Conservation (phyloP, 2,329 filamentous ascomycete species). For the Diaporthe humulicola region DNA sequence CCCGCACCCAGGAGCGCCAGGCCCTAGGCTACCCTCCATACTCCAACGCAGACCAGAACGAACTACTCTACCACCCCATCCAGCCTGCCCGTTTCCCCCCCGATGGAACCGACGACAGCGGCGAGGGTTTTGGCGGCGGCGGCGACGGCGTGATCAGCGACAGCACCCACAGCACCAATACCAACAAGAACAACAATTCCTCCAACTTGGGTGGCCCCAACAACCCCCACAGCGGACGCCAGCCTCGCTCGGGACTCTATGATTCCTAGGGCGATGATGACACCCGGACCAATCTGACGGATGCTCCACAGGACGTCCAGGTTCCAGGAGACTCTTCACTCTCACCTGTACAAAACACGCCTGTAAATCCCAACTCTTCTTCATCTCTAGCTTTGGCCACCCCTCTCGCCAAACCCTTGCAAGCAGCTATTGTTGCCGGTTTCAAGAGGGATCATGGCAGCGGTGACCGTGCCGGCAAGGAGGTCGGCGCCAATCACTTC, state of each 20-base stretch:
- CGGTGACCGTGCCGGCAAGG: background rate
- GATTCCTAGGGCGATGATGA: conserved; percentile 10
- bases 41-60: background rate
- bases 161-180: background rate
- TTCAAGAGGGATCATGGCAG: background rate
- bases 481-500: rapidly evolving
- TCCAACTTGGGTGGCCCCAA: background rate
- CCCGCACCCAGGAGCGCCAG: background rate
- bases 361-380: background rate
- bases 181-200: background rate
- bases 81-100: background rate
- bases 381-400: background rate
- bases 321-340: background rate
- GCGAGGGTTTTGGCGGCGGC: background rate
- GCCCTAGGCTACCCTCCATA: background rate
- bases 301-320: conserved; percentile 9
- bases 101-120: background rate
- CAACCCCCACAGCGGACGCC: background rate
- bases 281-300: background rate
- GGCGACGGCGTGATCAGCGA: background rate
- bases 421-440: background rate
- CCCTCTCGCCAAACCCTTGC: background rate
- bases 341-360: background rate
- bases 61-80: background rate
- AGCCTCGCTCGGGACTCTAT: background rate